Base-by-base conservation (phyloP, 805 yeast genomes). In the Saturnispora gosingensis region DNA sequence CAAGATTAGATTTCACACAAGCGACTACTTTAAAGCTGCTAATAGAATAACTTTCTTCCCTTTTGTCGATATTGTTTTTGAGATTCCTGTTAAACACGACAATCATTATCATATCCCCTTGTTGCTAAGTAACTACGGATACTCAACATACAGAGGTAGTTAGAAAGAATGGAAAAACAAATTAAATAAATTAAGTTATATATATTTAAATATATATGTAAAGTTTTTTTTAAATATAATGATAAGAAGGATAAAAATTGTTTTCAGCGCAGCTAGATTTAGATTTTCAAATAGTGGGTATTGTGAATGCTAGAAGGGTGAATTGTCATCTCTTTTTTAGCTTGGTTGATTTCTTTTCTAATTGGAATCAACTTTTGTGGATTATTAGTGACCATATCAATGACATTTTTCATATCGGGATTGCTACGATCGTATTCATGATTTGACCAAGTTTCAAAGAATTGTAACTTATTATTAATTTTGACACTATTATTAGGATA, bases 81-180 rank as follows among this genome's bases (percentile, higher is more conserved):
- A 76, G 30, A 79, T 90, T 3, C 75, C 74, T 6, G 72, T 74
- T 56, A 85, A 85, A 0, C 83, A 88, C 0, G 88, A 83, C 54
- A 71, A 78, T 38, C 98, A 90, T 65, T 90, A 88, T 67, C 98
- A 90, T 64, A 84, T 90, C 50, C 98, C 98, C 0, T 69, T 90
- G 55, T 74, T 90, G 50, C 71, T 90, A 53, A 82, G 96, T 43
- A 88, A 88, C 62, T 88, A 84, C 68, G 84, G 96, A 34, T 90
- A 89, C 69, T 80, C 95, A 5, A 90, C 97, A 0, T 90, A 90
- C 70, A 76, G 97, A 52, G 98, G 98, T 13, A 61, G 66, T 24
- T 63, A 38, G 13, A 18, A 6, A 7, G 18, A 18, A 38, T 22
- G 11, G 24, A 38, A 38, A 18, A 16, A 10, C 13, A 16, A 38